Evolutionary conservation across 2,329 filamentous ascomycete genomes (phyloP).

Genomic region (Colletotrichum simmondsii): DNA sequence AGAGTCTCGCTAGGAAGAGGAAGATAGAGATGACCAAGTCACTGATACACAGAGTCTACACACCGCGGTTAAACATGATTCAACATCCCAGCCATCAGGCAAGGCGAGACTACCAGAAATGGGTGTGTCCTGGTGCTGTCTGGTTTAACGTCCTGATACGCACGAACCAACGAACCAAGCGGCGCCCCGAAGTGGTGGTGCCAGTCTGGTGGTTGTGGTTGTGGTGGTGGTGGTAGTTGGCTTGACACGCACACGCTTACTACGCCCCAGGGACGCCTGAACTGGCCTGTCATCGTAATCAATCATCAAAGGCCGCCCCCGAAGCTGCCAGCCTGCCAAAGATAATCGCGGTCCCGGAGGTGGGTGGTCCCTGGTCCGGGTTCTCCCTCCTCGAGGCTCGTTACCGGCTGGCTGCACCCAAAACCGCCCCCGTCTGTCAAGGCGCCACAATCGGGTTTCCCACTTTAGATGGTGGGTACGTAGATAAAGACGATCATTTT

Average conservation of each 20-base stretch:
- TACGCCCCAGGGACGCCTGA: neutral
- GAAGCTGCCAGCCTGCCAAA: neutral
- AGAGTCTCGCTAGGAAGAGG: neutral
- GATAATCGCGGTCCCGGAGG: conserved; percentile 14
- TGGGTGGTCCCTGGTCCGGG: neutral
- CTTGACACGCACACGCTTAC: neutral
- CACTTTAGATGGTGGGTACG: neutral
- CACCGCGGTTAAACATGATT: conserved; percentile 21
- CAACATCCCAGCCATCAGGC: neutral
- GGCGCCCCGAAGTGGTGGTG: neutral
- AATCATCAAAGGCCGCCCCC: neutral
- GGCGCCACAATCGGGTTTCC: neutral
- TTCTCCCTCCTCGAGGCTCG: neutral
- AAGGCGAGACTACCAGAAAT: neutral
- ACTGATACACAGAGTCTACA: neutral
- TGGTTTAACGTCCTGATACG: conserved; percentile 7
- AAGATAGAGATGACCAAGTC: neutral
- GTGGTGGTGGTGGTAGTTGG: neutral
- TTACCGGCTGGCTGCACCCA: neutral
- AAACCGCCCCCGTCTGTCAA: neutral
- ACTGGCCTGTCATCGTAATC: neutral
- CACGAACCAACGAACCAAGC: conserved; percentile 30
- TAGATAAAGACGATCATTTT: neutral
- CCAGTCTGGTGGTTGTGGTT: neutral
- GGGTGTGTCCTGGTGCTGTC: neutral